Percentiles rank a stretch among this genome's conserved stretches.
Conservation (phyloP, 1,284 basidiomycete genomes). For the Ganoderma sp. region DNA sequence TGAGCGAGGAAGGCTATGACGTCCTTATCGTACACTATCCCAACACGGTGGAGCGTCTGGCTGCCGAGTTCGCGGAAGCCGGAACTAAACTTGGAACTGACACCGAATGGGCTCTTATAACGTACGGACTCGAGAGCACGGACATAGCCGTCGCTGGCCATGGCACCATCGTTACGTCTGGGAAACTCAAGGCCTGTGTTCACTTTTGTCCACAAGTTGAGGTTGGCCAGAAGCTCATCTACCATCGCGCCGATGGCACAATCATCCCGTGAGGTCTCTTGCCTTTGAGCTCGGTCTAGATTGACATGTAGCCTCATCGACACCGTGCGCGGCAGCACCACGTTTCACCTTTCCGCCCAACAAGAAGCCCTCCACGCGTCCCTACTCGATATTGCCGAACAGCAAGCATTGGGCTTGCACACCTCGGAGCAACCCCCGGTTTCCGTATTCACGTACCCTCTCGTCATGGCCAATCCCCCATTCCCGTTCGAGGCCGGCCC, state of each 20-base stretch:
- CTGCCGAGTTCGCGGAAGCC: conserved; percentile 27
- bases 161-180: conserved; percentile 27
- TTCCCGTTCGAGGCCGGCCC: conserved; percentile 47
- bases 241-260: conserved; percentile 35
- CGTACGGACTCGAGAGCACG: conserved; percentile 45
- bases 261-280: conserved; percentile 40
- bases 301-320: not conserved
- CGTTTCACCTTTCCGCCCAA: conserved; percentile 47
- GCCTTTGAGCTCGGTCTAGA: not conserved
- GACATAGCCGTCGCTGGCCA: conserved; percentile 30
- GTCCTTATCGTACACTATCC: conserved; percentile 45
- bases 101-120: conserved; percentile 45
- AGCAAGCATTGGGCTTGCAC: conserved; percentile 36
- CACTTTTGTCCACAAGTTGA: conserved; percentile 47
- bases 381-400: conserved; percentile 40
- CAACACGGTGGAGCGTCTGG: conserved; percentile 29
- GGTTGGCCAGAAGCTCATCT: conserved; percentile 38
- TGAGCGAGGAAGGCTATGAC: conserved; percentile 52
- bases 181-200: conserved; percentile 42
- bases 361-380: conserved; percentile 48
- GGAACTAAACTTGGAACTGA: conserved; percentile 20
- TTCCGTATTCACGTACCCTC: conserved; percentile 46
- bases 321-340: conserved; percentile 37
- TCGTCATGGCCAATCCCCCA: conserved; percentile 44
- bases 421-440: conserved; percentile 42